phyloP scores from a whole-genome alignment of 176 grass and related monocot genomes.

The Zoysia pacifica region DNA sequence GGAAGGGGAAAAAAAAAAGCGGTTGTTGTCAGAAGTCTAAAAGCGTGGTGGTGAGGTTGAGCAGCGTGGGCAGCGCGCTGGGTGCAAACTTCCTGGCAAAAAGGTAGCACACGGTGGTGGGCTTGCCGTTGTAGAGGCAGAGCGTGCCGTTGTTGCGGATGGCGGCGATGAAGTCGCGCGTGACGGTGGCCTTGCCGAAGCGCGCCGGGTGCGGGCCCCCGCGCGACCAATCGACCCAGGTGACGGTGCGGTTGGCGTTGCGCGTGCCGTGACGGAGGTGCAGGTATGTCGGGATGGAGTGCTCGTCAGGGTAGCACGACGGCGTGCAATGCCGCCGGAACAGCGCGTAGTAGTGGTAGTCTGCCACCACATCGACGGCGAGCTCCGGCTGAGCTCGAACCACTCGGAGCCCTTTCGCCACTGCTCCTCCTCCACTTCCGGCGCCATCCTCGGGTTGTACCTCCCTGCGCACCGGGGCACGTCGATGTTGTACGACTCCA shows the following conservation, averaged over 20 bases:
- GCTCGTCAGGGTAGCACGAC: constrained; percentile 66
- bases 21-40: constrained; percentile 46
- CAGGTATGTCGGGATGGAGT: constrained; percentile 67
- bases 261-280: constrained; percentile 39
- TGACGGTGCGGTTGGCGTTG: constrained; percentile 64
- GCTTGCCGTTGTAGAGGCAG: constrained; percentile 56
- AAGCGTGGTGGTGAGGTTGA: constrained; percentile 54
- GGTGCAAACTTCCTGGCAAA: constrained; percentile 69
- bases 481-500: constrained; percentile 59
- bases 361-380: constrained; percentile 55
- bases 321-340: constrained; percentile 61
- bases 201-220: constrained; percentile 62
- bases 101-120: constrained; percentile 60
- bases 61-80: constrained; percentile 46
- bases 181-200: constrained; percentile 46
- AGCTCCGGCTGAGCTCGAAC: constrained; percentile 76
- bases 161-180: constrained; percentile 33
- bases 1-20: no score
- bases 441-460: constrained; percentile 64
- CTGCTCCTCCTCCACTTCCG: constrained; percentile 41
- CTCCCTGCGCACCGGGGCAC: constrained; percentile 59
- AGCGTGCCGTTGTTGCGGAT: constrained; percentile 51
- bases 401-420: constrained; percentile 77
- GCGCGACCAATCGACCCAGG: constrained; percentile 73
- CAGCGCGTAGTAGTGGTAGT: constrained; percentile 43